A percentile compares a stretch with the other conserved stretches of the same genome.
Evolutionary conservation across 805 yeast genomes (phyloP).

Genomic region (Metschnikowia kunwiensis): DNA sequence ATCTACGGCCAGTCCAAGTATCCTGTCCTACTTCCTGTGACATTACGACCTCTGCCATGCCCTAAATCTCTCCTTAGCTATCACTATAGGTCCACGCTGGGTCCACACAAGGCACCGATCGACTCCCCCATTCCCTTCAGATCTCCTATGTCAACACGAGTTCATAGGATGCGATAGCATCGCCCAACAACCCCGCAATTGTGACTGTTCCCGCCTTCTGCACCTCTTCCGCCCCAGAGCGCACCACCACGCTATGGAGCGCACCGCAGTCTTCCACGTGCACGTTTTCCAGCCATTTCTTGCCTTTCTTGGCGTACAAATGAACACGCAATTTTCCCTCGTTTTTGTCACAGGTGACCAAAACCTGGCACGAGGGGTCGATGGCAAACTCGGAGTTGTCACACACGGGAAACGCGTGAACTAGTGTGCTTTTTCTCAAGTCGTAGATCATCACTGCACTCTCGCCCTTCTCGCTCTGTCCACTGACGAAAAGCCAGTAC

Average conservation of each 20-base stretch:
- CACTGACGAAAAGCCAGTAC: slow-evolving; percentile 49
- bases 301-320: slow-evolving; percentile 39
- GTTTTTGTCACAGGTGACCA: slow-evolving; percentile 21
- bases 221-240: slow-evolving; percentile 7
- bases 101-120: too few relatives aligned
- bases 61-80: too few relatives aligned
- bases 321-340: slow-evolving; percentile 26
- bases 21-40: too few relatives aligned
- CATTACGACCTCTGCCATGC: too few relatives aligned
- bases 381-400: slow-evolving; percentile 23
- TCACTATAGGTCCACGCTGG: too few relatives aligned
- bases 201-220: slow-evolving; percentile 6
- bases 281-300: slow-evolving; percentile 28
- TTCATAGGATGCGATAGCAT: background rate
- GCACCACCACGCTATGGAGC: slow-evolving; percentile 5
- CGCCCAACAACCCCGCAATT: slow-evolving; percentile 10
- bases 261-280: slow-evolving; percentile 4
- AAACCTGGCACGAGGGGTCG: slow-evolving; percentile 36
- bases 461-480: slow-evolving; percentile 16
- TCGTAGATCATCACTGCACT: slow-evolving; percentile 48
- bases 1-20: too few relatives aligned
- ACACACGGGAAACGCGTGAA: slow-evolving; percentile 20
- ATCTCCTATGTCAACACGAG: too few relatives aligned
- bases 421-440: slow-evolving; percentile 39
- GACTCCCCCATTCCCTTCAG: too few relatives aligned